Evolutionary conservation across 768 basidiomycete genomes (phyloP).

Genomic region (Trametes cubensis): DNA sequence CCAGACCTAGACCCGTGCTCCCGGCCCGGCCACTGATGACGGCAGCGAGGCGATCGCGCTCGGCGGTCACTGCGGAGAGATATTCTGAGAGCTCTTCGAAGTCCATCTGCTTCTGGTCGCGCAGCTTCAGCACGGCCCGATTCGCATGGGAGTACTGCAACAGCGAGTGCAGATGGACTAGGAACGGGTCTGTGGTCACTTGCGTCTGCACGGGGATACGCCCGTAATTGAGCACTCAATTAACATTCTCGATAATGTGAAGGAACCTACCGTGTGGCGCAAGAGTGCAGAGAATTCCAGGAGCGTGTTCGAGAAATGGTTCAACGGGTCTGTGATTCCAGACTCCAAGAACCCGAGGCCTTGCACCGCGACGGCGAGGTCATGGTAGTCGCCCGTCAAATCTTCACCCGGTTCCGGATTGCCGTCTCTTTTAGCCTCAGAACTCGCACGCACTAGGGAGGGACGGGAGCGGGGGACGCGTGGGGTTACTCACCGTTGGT

Average conservation of each 20-base stretch:
- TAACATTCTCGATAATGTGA: background rate
- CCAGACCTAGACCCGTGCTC: conserved; percentile 79
- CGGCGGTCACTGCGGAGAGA: conserved; percentile 87
- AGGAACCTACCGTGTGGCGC: conserved; percentile 69
- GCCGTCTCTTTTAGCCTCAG: conserved; percentile 87
- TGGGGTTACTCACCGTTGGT: conserved; percentile 75
- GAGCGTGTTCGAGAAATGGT: conserved; percentile 94
- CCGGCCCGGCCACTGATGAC: conserved; percentile 88
- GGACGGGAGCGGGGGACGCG: conserved; percentile 19
- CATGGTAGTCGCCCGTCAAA: conserved; percentile 96
- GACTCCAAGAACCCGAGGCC: conserved; percentile 97
- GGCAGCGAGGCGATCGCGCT: conserved; percentile 90
- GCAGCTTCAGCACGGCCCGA: conserved; percentile 88
- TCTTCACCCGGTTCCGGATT: conserved; percentile 85
- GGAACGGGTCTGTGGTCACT: conserved; percentile 89
- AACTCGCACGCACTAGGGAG: conserved; percentile 42
- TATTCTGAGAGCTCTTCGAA: conserved; percentile 97
- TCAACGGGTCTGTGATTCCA: conserved; percentile 96
- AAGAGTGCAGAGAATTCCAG: conserved; percentile 92
- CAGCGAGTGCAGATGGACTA: conserved; percentile 87
- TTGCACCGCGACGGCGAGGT: conserved; percentile 93
- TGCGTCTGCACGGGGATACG: conserved; percentile 58
- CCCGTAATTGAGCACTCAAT: background rate
- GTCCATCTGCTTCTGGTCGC: conserved; percentile 98
- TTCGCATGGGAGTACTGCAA: conserved; percentile 94